Percentiles rank a stretch among this genome's conserved stretches.
Evolutionary conservation across 179 eudicot species (phyloP).

Genomic region (Actinidia chinensis): DNA sequence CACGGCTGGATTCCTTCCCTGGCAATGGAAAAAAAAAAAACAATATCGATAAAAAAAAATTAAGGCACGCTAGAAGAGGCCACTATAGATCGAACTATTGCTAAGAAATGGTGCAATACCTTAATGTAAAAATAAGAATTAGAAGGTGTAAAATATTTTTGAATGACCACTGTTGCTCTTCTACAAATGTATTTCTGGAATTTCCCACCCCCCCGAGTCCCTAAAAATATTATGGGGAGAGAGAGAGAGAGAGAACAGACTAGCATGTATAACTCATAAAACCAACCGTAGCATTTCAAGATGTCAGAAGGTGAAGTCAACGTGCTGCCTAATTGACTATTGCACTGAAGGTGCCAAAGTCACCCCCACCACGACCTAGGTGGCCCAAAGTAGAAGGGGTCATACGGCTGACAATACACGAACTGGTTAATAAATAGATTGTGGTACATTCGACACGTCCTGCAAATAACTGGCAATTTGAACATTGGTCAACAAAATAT

Average conservation of each 20-base stretch:
- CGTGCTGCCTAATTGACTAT: not conserved
- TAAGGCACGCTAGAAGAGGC: not conserved
- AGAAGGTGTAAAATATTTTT: not conserved
- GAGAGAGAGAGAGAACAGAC: not conserved
- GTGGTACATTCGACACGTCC: not conserved
- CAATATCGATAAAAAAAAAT: not conserved
- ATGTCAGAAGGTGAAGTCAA: not conserved
- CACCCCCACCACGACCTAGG: not conserved
- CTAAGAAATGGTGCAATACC: not conserved
- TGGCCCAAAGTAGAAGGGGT: not conserved
- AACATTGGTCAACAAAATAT: not conserved
- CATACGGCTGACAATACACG: not conserved
- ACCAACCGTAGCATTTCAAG: not conserved
- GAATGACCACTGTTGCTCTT: not conserved
- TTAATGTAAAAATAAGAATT: not conserved
- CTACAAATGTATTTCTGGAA: not conserved
- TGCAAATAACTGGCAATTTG: not conserved
- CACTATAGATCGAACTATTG: not conserved
- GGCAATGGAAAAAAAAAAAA: conserved; percentile 3
- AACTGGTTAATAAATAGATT: too few species aligned
- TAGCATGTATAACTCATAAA: not conserved
- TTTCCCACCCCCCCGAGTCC: not conserved
- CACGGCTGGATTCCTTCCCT: conserved; percentile 26
- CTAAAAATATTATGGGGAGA: not conserved
- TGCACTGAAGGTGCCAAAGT: conserved; percentile 1